phyloP scores from a whole-genome alignment of 2,329 filamentous ascomycete genomes.

The Colletotrichum navitas region DNA sequence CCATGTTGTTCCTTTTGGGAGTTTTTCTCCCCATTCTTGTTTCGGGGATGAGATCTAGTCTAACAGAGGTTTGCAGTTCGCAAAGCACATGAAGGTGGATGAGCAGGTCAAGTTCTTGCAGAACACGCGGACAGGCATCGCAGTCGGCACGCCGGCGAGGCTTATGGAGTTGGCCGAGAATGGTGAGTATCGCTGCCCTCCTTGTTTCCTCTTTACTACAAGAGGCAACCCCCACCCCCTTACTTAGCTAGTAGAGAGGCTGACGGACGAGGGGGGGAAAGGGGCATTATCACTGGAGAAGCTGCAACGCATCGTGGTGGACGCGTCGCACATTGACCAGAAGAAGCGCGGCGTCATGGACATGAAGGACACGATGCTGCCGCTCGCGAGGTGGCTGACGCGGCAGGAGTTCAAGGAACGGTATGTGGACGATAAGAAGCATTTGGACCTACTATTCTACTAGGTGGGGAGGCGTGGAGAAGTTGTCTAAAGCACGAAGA shows the following conservation, averaged over 20 bases:
- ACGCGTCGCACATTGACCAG: constrained; percentile 92
- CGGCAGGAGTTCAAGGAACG: constrained; percentile 77
- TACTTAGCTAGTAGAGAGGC: background rate
- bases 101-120: constrained; percentile 85
- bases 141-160: constrained; percentile 88
- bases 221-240: background rate
- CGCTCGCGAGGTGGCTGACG: constrained; percentile 80
- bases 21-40: background rate
- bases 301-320: constrained; percentile 84
- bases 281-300: constrained; percentile 78
- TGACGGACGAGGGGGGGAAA: constrained; percentile 36
- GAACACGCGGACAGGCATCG: constrained; percentile 80
- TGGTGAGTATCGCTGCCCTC: constrained; percentile 63
- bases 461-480: constrained; percentile 48
- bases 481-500: background rate
- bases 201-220: background rate
- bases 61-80: constrained; percentile 68
- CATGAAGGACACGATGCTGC: constrained; percentile 92
- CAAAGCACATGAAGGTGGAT: constrained; percentile 96
- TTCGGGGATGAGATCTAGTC: background rate
- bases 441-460: constrained; percentile 75
- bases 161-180: constrained; percentile 86
- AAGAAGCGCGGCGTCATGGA: constrained; percentile 96
- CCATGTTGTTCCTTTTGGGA: background rate
- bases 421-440: constrained; percentile 71